Base-by-base conservation (phyloP, 2,329 filamentous ascomycete species). In the Cyclaneusma minus region DNA sequence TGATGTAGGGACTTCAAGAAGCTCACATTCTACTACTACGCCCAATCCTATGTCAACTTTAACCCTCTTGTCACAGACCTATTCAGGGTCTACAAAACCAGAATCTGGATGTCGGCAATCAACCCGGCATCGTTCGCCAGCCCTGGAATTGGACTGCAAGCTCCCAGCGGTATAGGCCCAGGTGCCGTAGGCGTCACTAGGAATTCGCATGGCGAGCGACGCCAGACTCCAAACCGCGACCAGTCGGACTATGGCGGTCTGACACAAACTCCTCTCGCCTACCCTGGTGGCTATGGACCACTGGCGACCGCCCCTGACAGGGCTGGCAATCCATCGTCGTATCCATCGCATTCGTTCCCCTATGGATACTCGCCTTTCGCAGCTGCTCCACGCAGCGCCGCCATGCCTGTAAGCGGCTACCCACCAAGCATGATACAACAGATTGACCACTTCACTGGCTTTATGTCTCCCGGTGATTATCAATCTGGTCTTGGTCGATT, bases 21-120 rank as follows among this genome's bases (percentile, higher is more conserved):
- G 51, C 60, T 98, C 29, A 98, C 91, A 0, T 95, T 95, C 54
- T 98, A 94, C 58, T 98, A 95, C 55, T 98, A 94, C 49, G 87
- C 89, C 28, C 85, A 94, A 46, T 74, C 83, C 1, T 98, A 98
- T 50, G 93, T 98, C 61, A 95, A 95, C 56, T 98, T 98, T 64
- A 98, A 98, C 50, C 82, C 83, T 3, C 69, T 98, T 10, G 89
- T 98, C 28, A 93, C 85, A 0, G 89, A 98, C 48, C 64, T 98
- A 8, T 98, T 95, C 67, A 95, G 95, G 55, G 87, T 95, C 35
- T 98, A 95, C 64, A 98, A 98, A 60, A 93, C 87, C 13, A 73
- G 91, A 41, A 98, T 98, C 43, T 98, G 89, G 89, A 93, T 98
- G 82, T 95, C 87, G 4, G 89, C 89, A 4, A 92, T 98, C 51